A percentile compares a stretch with the other conserved stretches of the same genome.
These are phyloP conservation scores for Aspergillus floridensis DNA, from an alignment of 2,329 filamentous ascomycete genomes.

Conservation along the genomic window DNA sequence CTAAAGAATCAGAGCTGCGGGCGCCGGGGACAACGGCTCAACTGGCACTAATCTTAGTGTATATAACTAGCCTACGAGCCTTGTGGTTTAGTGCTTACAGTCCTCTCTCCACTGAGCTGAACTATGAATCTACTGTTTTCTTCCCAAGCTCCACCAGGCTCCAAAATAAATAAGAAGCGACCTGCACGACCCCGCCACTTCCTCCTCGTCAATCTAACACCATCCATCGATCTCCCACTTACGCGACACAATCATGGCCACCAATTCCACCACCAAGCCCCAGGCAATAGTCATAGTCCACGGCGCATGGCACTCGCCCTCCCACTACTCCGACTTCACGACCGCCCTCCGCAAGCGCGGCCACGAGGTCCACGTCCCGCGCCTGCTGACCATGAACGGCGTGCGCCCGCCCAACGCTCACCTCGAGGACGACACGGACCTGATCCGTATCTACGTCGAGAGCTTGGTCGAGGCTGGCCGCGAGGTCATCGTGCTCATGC, in stretches of 20 bases:
- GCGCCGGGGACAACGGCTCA: no score
- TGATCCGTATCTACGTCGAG: constrained; percentile 3
- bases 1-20: no score
- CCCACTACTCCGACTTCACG: constrained; percentile 3
- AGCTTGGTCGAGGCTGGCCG: constrained; percentile 4
- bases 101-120: no score
- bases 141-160: no score
- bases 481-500: constrained; percentile 5
- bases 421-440: constrained; percentile 1
- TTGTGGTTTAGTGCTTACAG: background rate
- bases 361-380: constrained; percentile 9
- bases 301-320: constrained; percentile 8
- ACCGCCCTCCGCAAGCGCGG: background rate
- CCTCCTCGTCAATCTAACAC: background rate
- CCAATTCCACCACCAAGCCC: background rate
- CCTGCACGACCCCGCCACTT: background rate
- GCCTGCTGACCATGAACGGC: constrained; percentile 8
- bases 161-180: background rate
- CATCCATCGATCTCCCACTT: background rate
- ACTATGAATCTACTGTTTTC: no score
- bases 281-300: constrained; percentile 6
- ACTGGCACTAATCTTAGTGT: no score
- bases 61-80: background rate
- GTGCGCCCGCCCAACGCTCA: constrained; percentile 9
- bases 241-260: background rate